phyloP scores from a whole-genome alignment of 306 rosid species.

The Fragaria ananassa region DNA sequence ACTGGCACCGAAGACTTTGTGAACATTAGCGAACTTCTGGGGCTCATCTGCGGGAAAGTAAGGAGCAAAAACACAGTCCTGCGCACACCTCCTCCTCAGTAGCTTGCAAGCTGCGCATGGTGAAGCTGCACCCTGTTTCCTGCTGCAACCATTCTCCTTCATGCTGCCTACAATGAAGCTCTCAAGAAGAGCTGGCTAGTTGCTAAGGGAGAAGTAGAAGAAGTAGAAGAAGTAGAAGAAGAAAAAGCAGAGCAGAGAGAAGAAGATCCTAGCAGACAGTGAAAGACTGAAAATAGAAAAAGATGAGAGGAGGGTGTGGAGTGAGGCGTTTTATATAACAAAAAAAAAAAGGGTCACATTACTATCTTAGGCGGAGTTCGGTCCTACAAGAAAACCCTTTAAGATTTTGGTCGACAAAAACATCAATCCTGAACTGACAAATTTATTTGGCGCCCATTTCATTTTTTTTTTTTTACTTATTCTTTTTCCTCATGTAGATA shows the following conservation, averaged over 20 bases:
- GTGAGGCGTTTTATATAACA: conserved; percentile 17
- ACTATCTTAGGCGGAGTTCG: conserved; percentile 6
- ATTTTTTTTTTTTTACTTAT: not conserved
- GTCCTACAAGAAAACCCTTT: conserved; percentile 20
- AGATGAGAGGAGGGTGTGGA: conserved; percentile 18
- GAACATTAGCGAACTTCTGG: conserved; percentile 80
- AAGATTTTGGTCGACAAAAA: conserved; percentile 21
- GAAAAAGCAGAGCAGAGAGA: not conserved
- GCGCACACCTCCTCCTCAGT: conserved; percentile 63
- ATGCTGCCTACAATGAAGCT: conserved; percentile 18
- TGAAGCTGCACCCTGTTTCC: conserved; percentile 62
- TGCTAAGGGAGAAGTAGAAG: not conserved
- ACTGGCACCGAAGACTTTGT: conserved; percentile 84
- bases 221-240: conserved; percentile 11
- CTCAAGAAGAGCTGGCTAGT: not conserved
- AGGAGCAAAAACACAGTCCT: conserved; percentile 80
- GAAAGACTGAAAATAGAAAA: conserved; percentile 12
- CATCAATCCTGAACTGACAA: conserved; percentile 22
- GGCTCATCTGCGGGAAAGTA: conserved; percentile 79
- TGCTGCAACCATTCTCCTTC: conserved; percentile 42
- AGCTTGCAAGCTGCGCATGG: conserved; percentile 91
- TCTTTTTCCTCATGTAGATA: not conserved
- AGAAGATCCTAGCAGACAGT: not conserved
- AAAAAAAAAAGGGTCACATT: not conserved
- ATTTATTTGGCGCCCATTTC: conserved; percentile 25